A percentile compares a stretch with the other conserved stretches of the same genome.
Evolutionary conservation across 176 grass and related monocot species (phyloP).

Genomic region (Triticum aestivum): IWGSC_CS_RefSeq_v2.1 NC_057808.1:315630729-315631228

Average conservation of each 20-base stretch:
- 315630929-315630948: constrained; percentile 93
- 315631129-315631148: constrained; percentile 90
- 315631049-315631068: constrained; percentile 66
- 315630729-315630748: constrained; percentile 95
- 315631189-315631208: constrained; percentile 19
- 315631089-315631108: constrained; percentile 94
- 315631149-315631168: constrained; percentile 87
- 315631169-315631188: constrained; percentile 59
- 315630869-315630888: background rate
- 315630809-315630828: constrained; percentile 19
- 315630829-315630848: background rate
- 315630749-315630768: constrained; percentile 98
- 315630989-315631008: constrained; percentile 25
- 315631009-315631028: background rate
- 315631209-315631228: background rate
- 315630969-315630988: constrained; percentile 97
- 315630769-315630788: constrained; percentile 99
- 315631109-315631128: constrained; percentile 95
- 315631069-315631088: constrained; percentile 94
- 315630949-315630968: constrained; percentile 88
- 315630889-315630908: constrained; percentile 72
- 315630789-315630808: constrained; percentile 97
- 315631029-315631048: constrained; percentile 11
- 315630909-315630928: constrained; percentile 99
- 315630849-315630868: background rate